Conservation (phyloP, 805 yeast species). For the Saturnispora halmiae region DNA sequence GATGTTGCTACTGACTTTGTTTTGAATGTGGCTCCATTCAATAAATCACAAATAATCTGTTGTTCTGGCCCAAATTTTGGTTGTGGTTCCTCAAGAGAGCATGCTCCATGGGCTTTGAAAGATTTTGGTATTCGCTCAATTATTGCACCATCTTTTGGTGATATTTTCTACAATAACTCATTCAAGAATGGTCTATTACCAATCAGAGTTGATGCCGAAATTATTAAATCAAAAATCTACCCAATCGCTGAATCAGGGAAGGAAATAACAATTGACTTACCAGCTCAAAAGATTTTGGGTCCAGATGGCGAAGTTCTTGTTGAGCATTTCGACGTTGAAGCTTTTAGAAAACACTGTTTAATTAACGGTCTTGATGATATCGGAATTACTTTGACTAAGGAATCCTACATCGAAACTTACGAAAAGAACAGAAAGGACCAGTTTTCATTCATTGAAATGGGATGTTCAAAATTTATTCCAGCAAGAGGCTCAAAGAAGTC, state of each 20-base stretch:
- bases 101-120: conserved; percentile 98
- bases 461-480: conserved; percentile 54
- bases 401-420: conserved; percentile 59
- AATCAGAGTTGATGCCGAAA: conserved; percentile 76
- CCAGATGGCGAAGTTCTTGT: conserved; percentile 66
- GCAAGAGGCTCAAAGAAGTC: conserved; percentile 60
- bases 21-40: conserved; percentile 77
- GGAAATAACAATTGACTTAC: conserved; percentile 71
- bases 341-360: conserved; percentile 89
- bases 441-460: conserved; percentile 91
- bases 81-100: conserved; percentile 98
- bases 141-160: conserved; percentile 98
- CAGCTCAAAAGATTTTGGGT: conserved; percentile 68
- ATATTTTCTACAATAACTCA: conserved; percentile 94
- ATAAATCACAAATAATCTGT: conserved; percentile 69
- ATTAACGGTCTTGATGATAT: conserved; percentile 94
- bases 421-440: conserved; percentile 69
- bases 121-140: conserved; percentile 95
- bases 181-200: conserved; percentile 94
- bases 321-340: conserved; percentile 78
- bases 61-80: conserved; percentile 97
- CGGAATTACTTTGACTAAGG: conserved; percentile 89
- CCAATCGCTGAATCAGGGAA: conserved; percentile 75
- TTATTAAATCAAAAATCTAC: conserved; percentile 59
- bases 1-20: conserved; percentile 83